Percentiles rank a stretch among this genome's conserved stretches.
These are phyloP conservation scores for Pythium periplocum DNA, from an alignment of 352 stramenopile species.

Conservation along the genomic window DNA sequence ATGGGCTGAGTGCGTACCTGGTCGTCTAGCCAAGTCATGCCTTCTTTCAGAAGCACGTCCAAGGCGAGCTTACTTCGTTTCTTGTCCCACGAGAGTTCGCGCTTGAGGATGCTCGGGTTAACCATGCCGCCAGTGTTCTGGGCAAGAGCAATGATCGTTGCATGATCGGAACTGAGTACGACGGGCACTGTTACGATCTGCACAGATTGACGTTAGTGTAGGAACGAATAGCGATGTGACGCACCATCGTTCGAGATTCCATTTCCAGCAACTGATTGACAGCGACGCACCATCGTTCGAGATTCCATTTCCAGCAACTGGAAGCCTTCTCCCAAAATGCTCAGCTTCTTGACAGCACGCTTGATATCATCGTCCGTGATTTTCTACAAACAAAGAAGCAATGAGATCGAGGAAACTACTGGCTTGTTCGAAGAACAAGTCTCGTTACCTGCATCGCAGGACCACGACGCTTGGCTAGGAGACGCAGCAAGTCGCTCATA, in stretches of 20 bases:
- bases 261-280: conserved; percentile 84
- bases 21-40: conserved; percentile 96
- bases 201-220: conserved; percentile 1
- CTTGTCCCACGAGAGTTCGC: conserved; percentile 84
- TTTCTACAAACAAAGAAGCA: conserved; percentile 26
- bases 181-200: conserved; percentile 94
- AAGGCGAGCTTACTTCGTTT: conserved; percentile 91
- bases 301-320: conserved; percentile 91
- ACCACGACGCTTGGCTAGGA: conserved; percentile 68
- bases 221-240: neutral
- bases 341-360: conserved; percentile 94
- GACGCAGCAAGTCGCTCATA: conserved; percentile 70
- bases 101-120: conserved; percentile 76
- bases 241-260: conserved; percentile 87
- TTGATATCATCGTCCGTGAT: conserved; percentile 92
- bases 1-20: conserved; percentile 33
- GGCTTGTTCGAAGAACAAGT: neutral
- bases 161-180: conserved; percentile 93
- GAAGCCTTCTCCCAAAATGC: conserved; percentile 92
- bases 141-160: conserved; percentile 88
- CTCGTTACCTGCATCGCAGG: conserved; percentile 40
- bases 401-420: no score
- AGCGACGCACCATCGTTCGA: conserved; percentile 74
- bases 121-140: conserved; percentile 87
- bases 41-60: conserved; percentile 89